phyloP scores from a whole-genome alignment of 2,329 filamentous ascomycete genomes.

The Pseudovirgaria hyperparasitica region DNA sequence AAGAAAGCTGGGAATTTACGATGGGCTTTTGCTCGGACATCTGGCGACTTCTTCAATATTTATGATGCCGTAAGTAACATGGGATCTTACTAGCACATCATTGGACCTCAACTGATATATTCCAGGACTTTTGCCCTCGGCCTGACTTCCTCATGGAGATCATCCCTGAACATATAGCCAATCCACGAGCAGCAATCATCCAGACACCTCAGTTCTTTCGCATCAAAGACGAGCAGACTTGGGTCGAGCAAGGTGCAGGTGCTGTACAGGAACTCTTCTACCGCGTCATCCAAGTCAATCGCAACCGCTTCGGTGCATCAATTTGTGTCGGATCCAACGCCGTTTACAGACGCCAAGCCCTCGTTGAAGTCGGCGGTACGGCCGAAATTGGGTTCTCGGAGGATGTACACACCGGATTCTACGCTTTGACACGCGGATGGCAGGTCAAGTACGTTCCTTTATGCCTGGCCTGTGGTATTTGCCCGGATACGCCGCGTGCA shows the following conservation, averaged over 20 bases:
- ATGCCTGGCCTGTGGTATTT: constrained; percentile 30
- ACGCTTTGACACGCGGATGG: constrained; percentile 31
- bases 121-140: constrained; percentile 31
- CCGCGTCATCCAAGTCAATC: constrained; percentile 30
- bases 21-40: constrained; percentile 27
- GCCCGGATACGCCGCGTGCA: constrained; percentile 29
- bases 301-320: constrained; percentile 28
- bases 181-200: constrained; percentile 27
- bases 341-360: constrained; percentile 26
- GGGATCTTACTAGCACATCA: too few species aligned
- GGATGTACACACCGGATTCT: constrained; percentile 33
- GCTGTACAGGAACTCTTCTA: constrained; percentile 31
- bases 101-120: too few species aligned
- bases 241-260: constrained; percentile 32
- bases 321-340: constrained; percentile 33
- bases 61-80: too few species aligned
- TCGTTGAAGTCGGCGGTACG: constrained; percentile 29
- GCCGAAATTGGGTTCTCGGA: constrained; percentile 32
- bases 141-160: constrained; percentile 28
- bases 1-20: constrained; percentile 32
- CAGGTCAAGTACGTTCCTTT: constrained; percentile 30
- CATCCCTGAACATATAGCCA: constrained; percentile 27
- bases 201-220: constrained; percentile 32
- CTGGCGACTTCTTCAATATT: constrained; percentile 30
- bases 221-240: constrained; percentile 26